Evolutionary conservation across 495 filamentous ascomycete genomes (phyloP).

Genomic region (Penicillium pulvis): DNA sequence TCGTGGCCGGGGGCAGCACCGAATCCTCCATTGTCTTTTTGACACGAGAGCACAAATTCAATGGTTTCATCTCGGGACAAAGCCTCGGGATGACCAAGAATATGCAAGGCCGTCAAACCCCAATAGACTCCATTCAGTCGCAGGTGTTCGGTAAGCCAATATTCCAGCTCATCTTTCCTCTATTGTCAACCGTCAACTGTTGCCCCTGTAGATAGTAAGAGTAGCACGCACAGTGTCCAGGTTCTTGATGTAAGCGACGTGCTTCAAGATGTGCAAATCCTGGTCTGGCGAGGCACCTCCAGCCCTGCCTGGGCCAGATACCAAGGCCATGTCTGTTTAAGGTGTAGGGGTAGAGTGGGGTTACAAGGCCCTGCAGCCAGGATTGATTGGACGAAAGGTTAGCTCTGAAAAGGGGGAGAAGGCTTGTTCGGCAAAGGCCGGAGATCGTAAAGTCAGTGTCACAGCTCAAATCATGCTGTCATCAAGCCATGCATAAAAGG

Average conservation of each 20-base stretch:
- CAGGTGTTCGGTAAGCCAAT: constrained; percentile 95
- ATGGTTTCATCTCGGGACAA: constrained; percentile 81
- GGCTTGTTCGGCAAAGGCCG: constrained; percentile 11
- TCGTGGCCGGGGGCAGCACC: constrained; percentile 93
- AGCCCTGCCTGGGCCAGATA: constrained; percentile 62
- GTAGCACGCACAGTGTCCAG: constrained; percentile 73
- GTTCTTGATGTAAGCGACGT: constrained; percentile 92
- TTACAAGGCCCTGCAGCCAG: neutral
- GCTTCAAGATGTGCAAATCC: constrained; percentile 68
- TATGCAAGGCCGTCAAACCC: constrained; percentile 86
- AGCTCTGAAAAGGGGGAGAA: constrained; percentile 10
- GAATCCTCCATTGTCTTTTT: constrained; percentile 85
- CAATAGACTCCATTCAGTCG: constrained; percentile 95
- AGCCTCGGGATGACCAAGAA: constrained; percentile 77
- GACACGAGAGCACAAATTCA: constrained; percentile 89
- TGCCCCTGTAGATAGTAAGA: constrained; percentile 14
- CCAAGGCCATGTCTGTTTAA: constrained; percentile 55
- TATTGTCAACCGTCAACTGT: constrained; percentile 47
- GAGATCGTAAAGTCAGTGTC: neutral
- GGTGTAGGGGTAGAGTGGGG: neutral
- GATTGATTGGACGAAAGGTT: constrained; percentile 17
- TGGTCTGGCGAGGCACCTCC: constrained; percentile 48
- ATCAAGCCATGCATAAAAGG: constrained; percentile 21
- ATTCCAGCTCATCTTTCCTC: constrained; percentile 91
- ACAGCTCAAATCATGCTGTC: constrained; percentile 23